Evolutionary conservation across 2,329 filamentous ascomycete species (phyloP), one percentile per base, ranked within the genome.

Genomic region (Huntiella omanensis): DNA sequence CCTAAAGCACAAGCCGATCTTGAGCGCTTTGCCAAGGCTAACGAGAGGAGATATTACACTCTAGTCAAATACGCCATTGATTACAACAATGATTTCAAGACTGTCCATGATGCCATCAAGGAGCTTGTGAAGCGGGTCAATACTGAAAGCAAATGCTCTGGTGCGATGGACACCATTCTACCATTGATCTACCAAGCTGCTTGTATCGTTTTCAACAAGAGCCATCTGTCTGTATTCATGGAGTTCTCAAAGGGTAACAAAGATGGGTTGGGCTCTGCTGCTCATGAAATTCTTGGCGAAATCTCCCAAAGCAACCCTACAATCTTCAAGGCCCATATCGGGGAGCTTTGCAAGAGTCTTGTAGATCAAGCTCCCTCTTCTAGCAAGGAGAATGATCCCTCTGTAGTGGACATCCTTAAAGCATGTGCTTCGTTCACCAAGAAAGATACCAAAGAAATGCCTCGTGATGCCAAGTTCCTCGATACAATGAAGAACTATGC

Each of bases 371-470:
- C 83, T 1, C 91, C 91, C 1, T 77, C 75, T 3, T 68, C 73
- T 15, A 75, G 68, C 13, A 74, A 73, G 45, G 58, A 70, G 1
- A 87, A 87, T 51, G 81, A 88, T 45, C 61, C 75, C 1, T 70
- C 74, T 3, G 79, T 83, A n/a, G 83, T 91, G 10, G 84, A 95
- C 55, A 88, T 88, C 2, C 68, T 98, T 49, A 95, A 93, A 59
- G 88, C 92, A 2, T 95, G 91, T 58, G 83, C 88, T 7, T 85
- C 83, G 2, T 98, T 94, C 59, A 83, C 87, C 1, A 80, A 80
- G 56, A 86, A 80, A 54, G 88, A 92, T 54, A 79, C 88, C 0
- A 70, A 77, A 8, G 87, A 96, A 50, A 74, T 98, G 45, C 83
- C 83, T 1, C 73, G 76, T 49, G 83, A 93, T 51, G 76, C 80